Evolutionary conservation across 495 filamentous ascomycete species (phyloP).

Genomic region (Annulohypoxylon maeteangense): DNA sequence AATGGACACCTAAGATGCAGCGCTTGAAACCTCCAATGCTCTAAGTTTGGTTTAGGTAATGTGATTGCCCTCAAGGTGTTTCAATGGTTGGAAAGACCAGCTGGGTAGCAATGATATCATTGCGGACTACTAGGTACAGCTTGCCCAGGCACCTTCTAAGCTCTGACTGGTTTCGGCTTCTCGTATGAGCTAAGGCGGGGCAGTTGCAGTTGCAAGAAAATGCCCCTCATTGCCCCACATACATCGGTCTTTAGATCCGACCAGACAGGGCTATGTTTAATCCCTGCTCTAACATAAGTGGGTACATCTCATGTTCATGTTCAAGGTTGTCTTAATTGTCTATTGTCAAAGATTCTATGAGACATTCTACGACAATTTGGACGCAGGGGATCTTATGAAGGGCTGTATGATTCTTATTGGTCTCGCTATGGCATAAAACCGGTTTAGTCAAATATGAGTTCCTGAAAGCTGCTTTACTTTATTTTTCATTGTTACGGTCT

Average conservation of each 20-base stretch:
- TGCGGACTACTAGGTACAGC: background rate
- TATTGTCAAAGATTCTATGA: background rate
- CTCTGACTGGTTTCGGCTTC: background rate
- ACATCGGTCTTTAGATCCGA: background rate
- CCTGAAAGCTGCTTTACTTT: background rate
- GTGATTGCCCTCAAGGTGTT: constrained; percentile 7
- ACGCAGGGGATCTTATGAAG: background rate
- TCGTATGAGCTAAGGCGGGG: constrained; percentile 22
- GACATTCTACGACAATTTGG: background rate
- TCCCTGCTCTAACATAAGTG: background rate
- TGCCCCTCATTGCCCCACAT: constrained; percentile 21
- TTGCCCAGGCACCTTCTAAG: background rate
- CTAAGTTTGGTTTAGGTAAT: constrained; percentile 6
- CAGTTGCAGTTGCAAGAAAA: background rate
- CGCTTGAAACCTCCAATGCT: no score
- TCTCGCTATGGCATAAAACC: background rate
- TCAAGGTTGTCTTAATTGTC: background rate
- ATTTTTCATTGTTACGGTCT: background rate
- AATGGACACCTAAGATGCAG: background rate
- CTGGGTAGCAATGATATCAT: constrained; percentile 23
- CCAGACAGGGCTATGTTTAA: background rate
- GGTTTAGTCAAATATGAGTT: background rate
- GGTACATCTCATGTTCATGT: background rate
- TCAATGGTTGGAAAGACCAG: background rate
- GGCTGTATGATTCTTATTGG: background rate